Evolutionary conservation across 2,329 filamentous ascomycete species (phyloP), one percentile per base, ranked within the genome.

Genomic region (Botrytis pseudocinerea): DNA sequence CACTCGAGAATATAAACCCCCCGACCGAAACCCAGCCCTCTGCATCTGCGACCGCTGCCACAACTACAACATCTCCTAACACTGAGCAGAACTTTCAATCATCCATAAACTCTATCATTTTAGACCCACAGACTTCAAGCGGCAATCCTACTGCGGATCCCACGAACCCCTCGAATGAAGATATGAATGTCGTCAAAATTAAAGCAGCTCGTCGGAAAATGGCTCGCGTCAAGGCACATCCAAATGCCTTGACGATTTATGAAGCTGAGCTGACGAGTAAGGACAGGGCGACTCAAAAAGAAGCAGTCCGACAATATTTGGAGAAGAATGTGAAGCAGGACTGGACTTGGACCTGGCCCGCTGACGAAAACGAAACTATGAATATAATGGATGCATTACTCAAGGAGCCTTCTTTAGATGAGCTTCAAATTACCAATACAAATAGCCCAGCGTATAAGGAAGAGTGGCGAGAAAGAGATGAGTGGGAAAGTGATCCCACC

Each of bases 281-380:
- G 78, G 89, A 91, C 79, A 91, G 90, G 80, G 75, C 81, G 40
- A 89, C 87, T 82, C 88, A 90, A 77, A 91, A 91, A 78, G 87
- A 89, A 59, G 89, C 89, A 20, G 86, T 91, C 51, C 87, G 84
- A 78, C 85, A 83, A 69, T 87, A 87, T 76, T 82, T 92, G 1
- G 81, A 83, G 4, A 83, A 85, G 35, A 88, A 85, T 76, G 82
- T 91, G 59, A 86, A 85, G 74, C 85, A 84, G 74, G 89, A 91
- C 78, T 92, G 89, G 90, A 82, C 83, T 0, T 91, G 90, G 78
- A 76, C 82, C 48, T 91, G 89, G 89, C 86, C 87, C 1, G 83
- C 82, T 35, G 72, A 77, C 59, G 73, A 69, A 61, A 68, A 69
- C 32, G 16, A 10, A 57, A 59, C 64, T 51, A 61, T 68, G n/a